Evolutionary conservation across 2,329 filamentous ascomycete species (phyloP).

Genomic region (Fusarium sp.): DNA sequence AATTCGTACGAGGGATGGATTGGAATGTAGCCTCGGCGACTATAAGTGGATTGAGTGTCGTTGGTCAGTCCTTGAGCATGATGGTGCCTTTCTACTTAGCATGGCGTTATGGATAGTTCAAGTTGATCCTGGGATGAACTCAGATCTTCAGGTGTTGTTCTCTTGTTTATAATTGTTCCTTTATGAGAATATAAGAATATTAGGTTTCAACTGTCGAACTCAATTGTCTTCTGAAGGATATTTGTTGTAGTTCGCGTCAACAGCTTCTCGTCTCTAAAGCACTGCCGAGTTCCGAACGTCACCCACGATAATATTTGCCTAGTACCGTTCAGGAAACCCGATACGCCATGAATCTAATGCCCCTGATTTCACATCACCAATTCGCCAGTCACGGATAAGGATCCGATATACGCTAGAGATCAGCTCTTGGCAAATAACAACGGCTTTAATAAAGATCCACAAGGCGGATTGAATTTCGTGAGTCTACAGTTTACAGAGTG

Average conservation of each 20-base stretch:
- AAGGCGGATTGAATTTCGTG: too few species aligned
- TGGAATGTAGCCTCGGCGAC: conserved; percentile 4
- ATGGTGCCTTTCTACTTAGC: conserved; percentile 28
- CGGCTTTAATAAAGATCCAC: too few species aligned
- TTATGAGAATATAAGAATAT: not conserved
- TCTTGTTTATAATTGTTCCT: not conserved
- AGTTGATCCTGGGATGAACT: conserved; percentile 9
- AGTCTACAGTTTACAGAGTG: too few species aligned
- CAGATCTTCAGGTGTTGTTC: not conserved
- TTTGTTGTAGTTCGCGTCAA: not conserved
- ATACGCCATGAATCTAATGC: too few species aligned
- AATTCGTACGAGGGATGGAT: conserved; percentile 4
- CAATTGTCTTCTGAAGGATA: not conserved
- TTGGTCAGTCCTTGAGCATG: conserved; percentile 16
- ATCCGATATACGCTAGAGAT: too few species aligned
- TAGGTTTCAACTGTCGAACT: not conserved
- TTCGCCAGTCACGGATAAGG: too few species aligned
- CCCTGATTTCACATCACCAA: too few species aligned
- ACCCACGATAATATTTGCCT: not conserved
- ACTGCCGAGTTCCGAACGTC: not conserved
- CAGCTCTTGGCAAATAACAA: too few species aligned
- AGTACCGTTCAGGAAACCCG: too few species aligned
- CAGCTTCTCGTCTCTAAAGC: not conserved
- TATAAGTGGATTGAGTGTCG: conserved; percentile 6
- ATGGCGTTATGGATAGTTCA: conserved; percentile 31